These are phyloP conservation scores for Mycena filopes DNA, from an alignment of 768 basidiomycete species.

Conservation along the genomic window DNA sequence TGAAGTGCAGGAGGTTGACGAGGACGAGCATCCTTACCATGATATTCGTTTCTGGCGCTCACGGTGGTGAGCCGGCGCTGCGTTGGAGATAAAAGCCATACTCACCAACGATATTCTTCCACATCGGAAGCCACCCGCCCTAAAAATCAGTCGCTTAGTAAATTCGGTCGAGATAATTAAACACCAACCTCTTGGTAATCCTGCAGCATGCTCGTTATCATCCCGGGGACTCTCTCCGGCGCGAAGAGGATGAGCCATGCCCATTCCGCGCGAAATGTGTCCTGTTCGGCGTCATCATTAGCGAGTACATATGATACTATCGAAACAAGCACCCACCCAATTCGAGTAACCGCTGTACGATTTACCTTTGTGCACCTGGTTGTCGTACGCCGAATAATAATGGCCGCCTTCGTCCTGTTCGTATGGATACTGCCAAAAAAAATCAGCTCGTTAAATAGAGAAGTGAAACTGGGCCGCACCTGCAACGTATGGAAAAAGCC, in stretches of 20 bases:
- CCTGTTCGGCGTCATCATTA: constrained; percentile 50
- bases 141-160: constrained; percentile 34
- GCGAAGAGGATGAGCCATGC: constrained; percentile 82
- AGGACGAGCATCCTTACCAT: constrained; percentile 58
- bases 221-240: constrained; percentile 79
- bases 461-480: constrained; percentile 19
- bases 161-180: not conserved
- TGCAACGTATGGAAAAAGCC: constrained; percentile 45
- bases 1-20: not conserved
- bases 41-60: constrained; percentile 74
- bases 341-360: constrained; percentile 87
- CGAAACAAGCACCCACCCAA: constrained; percentile 77
- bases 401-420: constrained; percentile 73
- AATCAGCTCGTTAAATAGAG: no score
- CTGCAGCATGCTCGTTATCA: constrained; percentile 84
- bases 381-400: constrained; percentile 86
- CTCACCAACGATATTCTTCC: constrained; percentile 84
- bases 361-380: constrained; percentile 67
- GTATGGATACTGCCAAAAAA: constrained; percentile 71
- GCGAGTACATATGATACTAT: not conserved
- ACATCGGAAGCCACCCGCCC: constrained; percentile 91
- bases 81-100: not conserved
- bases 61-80: not conserved
- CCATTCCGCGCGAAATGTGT: constrained; percentile 84
- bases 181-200: constrained; percentile 71